phyloP scores from a whole-genome alignment of 106 monocot genomes.

The Gastrodia elata region DNA sequence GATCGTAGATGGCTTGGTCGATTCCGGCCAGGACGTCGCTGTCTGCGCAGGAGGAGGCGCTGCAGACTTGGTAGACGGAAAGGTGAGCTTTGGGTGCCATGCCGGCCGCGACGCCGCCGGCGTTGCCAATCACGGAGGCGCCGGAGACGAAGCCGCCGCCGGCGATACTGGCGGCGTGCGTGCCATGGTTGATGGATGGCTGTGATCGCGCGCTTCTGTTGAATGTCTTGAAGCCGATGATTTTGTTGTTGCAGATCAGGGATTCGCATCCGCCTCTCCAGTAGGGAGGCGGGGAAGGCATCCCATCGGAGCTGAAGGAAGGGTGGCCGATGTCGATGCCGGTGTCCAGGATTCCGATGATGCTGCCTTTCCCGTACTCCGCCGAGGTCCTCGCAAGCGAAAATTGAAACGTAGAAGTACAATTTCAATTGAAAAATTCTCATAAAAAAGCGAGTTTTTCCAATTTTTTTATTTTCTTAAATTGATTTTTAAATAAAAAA shows the following conservation, averaged over 20 bases:
- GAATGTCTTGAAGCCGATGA: conserved; percentile 17
- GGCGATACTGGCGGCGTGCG: conserved; percentile 29
- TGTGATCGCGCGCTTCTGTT: not conserved
- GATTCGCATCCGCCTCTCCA: conserved; percentile 32
- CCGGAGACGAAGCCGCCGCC: conserved; percentile 25
- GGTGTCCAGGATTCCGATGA: conserved; percentile 53
- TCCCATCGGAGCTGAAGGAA: conserved; percentile 30
- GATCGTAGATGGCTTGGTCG: conserved; percentile 19
- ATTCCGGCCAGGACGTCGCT: conserved; percentile 17
- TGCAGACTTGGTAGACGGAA: conserved; percentile 26
- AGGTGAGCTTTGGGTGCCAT: conserved; percentile 23
- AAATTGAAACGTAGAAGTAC: not conserved
- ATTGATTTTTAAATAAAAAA: too few species aligned
- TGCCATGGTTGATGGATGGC: conserved; percentile 21
- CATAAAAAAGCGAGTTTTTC: not conserved
- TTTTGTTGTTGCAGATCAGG: conserved; percentile 28
- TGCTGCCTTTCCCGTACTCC: conserved; percentile 35
- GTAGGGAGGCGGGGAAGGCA: conserved; percentile 28
- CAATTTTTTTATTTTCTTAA: too few species aligned
- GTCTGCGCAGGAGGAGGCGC: not conserved
- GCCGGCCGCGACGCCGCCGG: conserved; percentile 7
- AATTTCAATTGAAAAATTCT: not conserved
- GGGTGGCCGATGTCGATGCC: conserved; percentile 15
- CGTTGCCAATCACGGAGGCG: conserved; percentile 10
- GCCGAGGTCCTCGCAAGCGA: not conserved